phyloP scores from a whole-genome alignment of 2,329 filamentous ascomycete genomes.

The Phialophora tarda region DNA sequence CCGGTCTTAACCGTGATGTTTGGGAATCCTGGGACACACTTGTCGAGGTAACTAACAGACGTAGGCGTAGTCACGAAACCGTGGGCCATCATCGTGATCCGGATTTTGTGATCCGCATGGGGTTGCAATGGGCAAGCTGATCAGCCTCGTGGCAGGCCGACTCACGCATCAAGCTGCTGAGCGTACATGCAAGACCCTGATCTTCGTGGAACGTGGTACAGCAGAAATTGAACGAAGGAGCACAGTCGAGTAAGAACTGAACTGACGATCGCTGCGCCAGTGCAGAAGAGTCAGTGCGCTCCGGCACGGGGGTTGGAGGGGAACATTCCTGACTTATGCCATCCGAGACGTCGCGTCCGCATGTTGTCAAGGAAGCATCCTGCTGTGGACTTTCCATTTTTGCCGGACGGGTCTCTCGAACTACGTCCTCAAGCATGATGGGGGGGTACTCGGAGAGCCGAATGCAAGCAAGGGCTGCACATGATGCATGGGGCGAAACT shows the following conservation, averaged over 20 bases:
- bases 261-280: background rate
- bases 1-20: slow-evolving; percentile 13
- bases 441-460: background rate
- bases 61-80: background rate
- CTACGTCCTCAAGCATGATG: background rate
- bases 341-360: background rate
- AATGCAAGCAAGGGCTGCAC: background rate
- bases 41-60: background rate
- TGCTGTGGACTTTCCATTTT: background rate
- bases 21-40: slow-evolving; percentile 25
- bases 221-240: background rate
- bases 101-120: background rate
- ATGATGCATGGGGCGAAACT: background rate
- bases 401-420: background rate
- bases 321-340: slow-evolving; percentile 5
- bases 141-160: background rate
- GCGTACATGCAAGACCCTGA: slow-evolving; percentile 5
- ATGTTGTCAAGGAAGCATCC: background rate
- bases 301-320: background rate
- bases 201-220: background rate
- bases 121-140: background rate
- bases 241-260: background rate
- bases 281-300: background rate
- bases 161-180: slow-evolving; percentile 2
- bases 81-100: background rate